A percentile compares a stretch with the other conserved stretches of the same genome.
These are phyloP conservation scores for Eragrostis curvula DNA, from an alignment of 176 grass and related monocot genomes.

Conservation along the genomic window DNA sequence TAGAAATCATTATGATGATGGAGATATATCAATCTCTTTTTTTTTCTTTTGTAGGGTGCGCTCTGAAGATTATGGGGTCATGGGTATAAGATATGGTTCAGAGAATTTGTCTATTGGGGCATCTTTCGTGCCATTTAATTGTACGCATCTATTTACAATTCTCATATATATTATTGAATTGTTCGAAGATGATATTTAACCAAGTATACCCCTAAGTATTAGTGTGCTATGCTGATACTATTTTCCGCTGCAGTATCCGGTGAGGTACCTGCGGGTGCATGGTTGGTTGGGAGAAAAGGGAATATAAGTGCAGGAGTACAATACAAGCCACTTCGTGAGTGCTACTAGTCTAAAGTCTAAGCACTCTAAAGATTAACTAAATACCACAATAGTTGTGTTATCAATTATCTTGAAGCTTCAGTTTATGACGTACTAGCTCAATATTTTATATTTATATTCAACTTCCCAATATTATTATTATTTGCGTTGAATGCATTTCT, in stretches of 20 bases:
- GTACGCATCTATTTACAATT: conserved; percentile 46
- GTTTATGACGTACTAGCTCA: background rate
- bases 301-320: conserved; percentile 71
- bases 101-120: conserved; percentile 81
- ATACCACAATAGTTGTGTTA: no score
- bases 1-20: no score
- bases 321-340: conserved; percentile 76
- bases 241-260: conserved; percentile 55
- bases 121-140: conserved; percentile 78
- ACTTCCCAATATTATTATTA: background rate
- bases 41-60: conserved; percentile 52
- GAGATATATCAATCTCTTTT: conserved; percentile 5
- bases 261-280: conserved; percentile 62
- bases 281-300: conserved; percentile 74
- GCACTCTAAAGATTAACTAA: no score
- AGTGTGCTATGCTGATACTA: conserved; percentile 28
- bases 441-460: conserved; percentile 16
- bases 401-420: no score
- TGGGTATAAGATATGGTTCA: conserved; percentile 89
- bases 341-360: conserved; percentile 13
- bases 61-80: conserved; percentile 76
- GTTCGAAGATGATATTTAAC: conserved; percentile 31
- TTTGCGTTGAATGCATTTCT: background rate
- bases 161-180: conserved; percentile 7
- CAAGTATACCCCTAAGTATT: conserved; percentile 20